A percentile compares a stretch with the other conserved stretches of the same genome.
These are phyloP conservation scores for Achaetomiella virescens DNA, from an alignment of 495 filamentous ascomycete species.

Conservation along the genomic window DNA sequence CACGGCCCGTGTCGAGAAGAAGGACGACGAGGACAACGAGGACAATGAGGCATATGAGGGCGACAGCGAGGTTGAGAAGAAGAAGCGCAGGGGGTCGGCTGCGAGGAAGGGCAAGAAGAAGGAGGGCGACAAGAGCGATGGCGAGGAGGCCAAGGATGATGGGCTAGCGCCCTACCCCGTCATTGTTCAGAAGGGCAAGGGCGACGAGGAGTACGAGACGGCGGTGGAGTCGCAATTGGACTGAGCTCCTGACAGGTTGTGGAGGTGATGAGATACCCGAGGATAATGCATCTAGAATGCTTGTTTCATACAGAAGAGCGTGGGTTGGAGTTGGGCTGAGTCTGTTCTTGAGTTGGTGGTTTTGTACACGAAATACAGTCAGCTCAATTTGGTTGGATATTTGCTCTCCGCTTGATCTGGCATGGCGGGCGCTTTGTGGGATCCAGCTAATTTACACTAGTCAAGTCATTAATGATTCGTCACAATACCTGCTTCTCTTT, in stretches of 20 bases:
- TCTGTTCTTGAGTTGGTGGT: not conserved
- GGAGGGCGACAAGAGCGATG: constrained; percentile 9
- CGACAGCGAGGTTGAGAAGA: constrained; percentile 28
- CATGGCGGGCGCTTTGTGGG: too few relatives aligned
- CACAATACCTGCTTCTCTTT: too few relatives aligned
- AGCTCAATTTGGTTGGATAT: too few relatives aligned
- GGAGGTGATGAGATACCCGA: constrained; percentile 3
- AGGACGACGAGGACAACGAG: constrained; percentile 23
- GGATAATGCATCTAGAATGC: constrained; percentile 3
- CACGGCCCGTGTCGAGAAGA: constrained; percentile 8
- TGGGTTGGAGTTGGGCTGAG: constrained; percentile 3
- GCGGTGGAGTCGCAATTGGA: constrained; percentile 22
- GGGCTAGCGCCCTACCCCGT: constrained; percentile 23
- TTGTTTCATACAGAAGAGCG: not conserved
- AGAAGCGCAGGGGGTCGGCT: constrained; percentile 16
- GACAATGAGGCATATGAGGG: constrained; percentile 31
- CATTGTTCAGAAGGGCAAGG: constrained; percentile 33
- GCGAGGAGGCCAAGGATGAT: constrained; percentile 12
- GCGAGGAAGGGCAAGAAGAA: constrained; percentile 15
- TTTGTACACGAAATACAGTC: not conserved
- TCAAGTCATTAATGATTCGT: too few relatives aligned
- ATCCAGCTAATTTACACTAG: too few relatives aligned
- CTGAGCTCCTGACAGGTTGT: not conserved
- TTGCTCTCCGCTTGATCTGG: too few relatives aligned
- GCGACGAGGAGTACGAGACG: constrained; percentile 34